Evolutionary conservation across 225 moss, liverwort and hornwort genomes (phyloP).

Genomic region (Polytrichum formosum): DNA sequence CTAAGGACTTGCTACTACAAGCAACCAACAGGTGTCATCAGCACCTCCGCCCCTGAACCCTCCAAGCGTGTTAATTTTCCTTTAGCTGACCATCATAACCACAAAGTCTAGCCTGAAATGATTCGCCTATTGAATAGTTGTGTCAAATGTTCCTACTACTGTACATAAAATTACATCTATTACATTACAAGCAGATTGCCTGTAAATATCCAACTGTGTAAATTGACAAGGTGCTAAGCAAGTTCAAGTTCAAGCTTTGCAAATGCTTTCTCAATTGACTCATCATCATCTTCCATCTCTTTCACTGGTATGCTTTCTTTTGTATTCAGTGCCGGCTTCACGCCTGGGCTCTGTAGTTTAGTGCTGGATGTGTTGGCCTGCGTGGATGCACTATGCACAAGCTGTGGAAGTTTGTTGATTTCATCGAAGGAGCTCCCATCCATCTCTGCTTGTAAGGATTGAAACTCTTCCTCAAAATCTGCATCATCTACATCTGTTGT

Average conservation of each 20-base stretch:
- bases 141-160: too few species aligned
- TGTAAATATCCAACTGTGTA: constrained; percentile 4
- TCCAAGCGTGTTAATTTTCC: too few species aligned
- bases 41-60: too few species aligned
- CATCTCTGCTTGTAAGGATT: constrained; percentile 63
- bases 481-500: constrained; percentile 40
- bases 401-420: constrained; percentile 33
- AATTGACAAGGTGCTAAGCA: constrained; percentile 18
- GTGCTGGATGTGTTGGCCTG: constrained; percentile 6
- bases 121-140: too few species aligned
- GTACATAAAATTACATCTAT: too few species aligned
- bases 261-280: constrained; percentile 47
- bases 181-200: too few species aligned
- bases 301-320: constrained; percentile 17
- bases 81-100: too few species aligned
- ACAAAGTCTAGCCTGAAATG: too few species aligned
- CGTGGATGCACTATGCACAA: neutral
- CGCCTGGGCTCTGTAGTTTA: constrained; percentile 8
- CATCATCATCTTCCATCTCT: constrained; percentile 16
- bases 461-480: constrained; percentile 74
- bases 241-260: constrained; percentile 55
- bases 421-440: constrained; percentile 27
- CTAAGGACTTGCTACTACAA: too few species aligned
- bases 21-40: too few species aligned
- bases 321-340: neutral